Base-by-base conservation (phyloP, 306 rosid species). In the Acmispon strigosus region DNA sequence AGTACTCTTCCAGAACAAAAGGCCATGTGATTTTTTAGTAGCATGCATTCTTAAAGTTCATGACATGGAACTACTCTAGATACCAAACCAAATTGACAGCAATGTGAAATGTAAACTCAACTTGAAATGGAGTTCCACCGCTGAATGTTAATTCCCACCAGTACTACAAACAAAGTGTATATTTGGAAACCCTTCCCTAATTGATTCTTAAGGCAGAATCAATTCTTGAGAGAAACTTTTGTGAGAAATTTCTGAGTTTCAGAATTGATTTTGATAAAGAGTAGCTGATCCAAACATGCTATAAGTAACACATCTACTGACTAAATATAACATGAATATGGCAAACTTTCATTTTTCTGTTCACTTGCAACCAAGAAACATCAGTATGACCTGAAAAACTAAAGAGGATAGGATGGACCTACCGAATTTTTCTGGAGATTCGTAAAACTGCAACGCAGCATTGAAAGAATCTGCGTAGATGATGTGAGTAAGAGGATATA, bases 391-490 rank as follows among this genome's bases (percentile, higher is more conserved):
- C 67, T 7, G 37, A 15, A 34, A 17, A 51, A 14, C 39, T 32
- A 17, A 32, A 22, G 69, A 72, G 75, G 55, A 20, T 10, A 74
- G 62, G 22, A 9, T 39, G 2, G 54, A 22, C 20, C 0, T 77
- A 84, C 88, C 91, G 10, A 65, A 86, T 53, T 81, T 77, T 44
- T 74, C 9, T 43, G 91, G 87, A 47, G 78, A 55, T 7, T 8
- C 39, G 62, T 62, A 82, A 4, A 84, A 5, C 42, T 10, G 81
- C 58, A 79, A 17, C 0, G 84, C 85, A 2, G 80, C 73, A 24
- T 79, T 74, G 82, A 82, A 80, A 43, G 73, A 86, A 74, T 86
- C 85, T 5, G 83, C 88, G 16, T 84, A 86, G 19, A 86, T 74
- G 78, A 86, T 79, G 15, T 66, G 64, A 18, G 78, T 51, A 5